Evolutionary conservation across 2,329 filamentous ascomycete genomes (phyloP).

Genomic region (Endoconidiophora polonica): DNA sequence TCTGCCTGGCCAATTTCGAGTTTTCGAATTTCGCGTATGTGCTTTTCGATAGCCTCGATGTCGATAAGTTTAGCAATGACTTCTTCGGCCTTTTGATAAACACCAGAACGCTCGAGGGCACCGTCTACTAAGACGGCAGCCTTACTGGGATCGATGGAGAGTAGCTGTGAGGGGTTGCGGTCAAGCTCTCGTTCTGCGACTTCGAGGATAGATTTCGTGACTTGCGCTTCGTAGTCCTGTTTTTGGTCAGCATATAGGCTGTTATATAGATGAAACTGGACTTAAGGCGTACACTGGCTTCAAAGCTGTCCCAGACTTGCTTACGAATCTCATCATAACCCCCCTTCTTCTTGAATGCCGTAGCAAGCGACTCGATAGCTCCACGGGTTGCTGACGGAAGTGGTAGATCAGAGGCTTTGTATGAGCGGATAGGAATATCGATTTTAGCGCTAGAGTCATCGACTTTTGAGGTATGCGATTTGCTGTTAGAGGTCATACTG

Average conservation of each 20-base stretch:
- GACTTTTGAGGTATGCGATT: too few species aligned
- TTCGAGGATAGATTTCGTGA: conserved; percentile 49
- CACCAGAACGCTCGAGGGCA: conserved; percentile 56
- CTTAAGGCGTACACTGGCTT: conserved; percentile 39
- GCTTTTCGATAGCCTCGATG: conserved; percentile 47
- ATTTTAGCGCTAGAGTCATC: background rate
- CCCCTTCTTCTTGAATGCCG: conserved; percentile 74
- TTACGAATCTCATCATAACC: conserved; percentile 67
- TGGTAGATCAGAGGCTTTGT: conserved; percentile 61
- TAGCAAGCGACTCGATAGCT: conserved; percentile 59
- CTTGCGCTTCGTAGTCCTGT: conserved; percentile 52
- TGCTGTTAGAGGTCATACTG: too few species aligned
- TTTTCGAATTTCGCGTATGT: conserved; percentile 50
- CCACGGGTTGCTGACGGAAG: conserved; percentile 55
- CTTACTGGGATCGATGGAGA: conserved; percentile 57
- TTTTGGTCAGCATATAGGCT: background rate
- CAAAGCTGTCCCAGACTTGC: conserved; percentile 59
- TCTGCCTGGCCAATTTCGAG: conserved; percentile 53
- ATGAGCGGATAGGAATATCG: conserved; percentile 26
- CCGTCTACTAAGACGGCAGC: conserved; percentile 63
- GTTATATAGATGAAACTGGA: background rate
- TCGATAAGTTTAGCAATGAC: conserved; percentile 54
- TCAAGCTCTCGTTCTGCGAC: conserved; percentile 61
- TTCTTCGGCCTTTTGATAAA: conserved; percentile 55
- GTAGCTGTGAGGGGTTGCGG: conserved; percentile 51